A percentile compares a stretch with the other conserved stretches of the same genome.
Evolutionary conservation across 2,329 filamentous ascomycete genomes (phyloP).

Genomic region (Pseudogymnoascus sp.): DNA sequence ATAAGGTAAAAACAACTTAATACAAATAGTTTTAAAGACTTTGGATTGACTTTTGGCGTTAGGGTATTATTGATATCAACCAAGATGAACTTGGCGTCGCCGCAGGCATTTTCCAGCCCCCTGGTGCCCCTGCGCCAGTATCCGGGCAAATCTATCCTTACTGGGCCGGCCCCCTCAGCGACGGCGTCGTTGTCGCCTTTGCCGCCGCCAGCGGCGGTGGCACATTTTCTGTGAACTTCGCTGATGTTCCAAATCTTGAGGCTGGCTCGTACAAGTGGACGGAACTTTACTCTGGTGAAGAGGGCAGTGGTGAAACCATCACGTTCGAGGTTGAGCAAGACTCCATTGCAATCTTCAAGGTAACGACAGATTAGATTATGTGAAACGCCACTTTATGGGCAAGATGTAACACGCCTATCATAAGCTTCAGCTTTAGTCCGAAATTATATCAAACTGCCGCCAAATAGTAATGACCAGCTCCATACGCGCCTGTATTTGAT

Average conservation of each 20-base stretch:
- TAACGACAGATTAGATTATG: neutral
- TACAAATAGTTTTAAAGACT: neutral
- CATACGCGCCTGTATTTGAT: no score
- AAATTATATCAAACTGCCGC: neutral
- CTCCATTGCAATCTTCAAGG: neutral
- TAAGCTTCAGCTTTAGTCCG: neutral
- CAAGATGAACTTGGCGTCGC: constrained; percentile 32
- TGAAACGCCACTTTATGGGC: neutral
- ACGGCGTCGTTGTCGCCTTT: constrained; percentile 33
- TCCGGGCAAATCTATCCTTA: constrained; percentile 36
- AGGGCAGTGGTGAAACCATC: constrained; percentile 19
- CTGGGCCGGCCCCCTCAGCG: constrained; percentile 34
- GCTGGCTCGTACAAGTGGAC: constrained; percentile 36
- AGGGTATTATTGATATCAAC: constrained; percentile 11
- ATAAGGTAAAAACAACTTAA: neutral
- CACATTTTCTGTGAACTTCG: constrained; percentile 39
- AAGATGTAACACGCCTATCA: neutral
- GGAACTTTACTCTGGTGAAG: constrained; percentile 20
- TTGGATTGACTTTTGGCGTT: neutral
- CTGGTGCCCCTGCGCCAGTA: constrained; percentile 32
- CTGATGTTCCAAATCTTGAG: constrained; percentile 34
- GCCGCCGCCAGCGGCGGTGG: constrained; percentile 34
- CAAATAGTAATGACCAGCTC: neutral
- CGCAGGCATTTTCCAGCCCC: constrained; percentile 30
- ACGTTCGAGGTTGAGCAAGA: neutral